These are phyloP conservation scores for Komagataea norvegica DNA, from an alignment of 1,139 yeast genomes.

Conservation along the genomic window DNA sequence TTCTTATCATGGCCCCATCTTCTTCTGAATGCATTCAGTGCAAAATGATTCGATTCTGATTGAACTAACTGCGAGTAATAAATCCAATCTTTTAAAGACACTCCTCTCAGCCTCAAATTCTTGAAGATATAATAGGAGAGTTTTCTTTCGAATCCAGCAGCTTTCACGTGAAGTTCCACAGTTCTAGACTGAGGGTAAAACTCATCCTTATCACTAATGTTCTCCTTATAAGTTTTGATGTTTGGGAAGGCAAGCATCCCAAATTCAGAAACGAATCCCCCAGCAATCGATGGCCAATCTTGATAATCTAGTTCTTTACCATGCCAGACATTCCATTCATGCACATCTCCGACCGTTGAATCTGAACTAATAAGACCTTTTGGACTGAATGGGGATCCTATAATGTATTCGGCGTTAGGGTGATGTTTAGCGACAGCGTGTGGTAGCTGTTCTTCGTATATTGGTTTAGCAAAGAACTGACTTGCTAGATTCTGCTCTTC, in stretches of 20 bases:
- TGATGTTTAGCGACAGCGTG: slow-evolving; percentile 5
- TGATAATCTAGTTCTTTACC: slow-evolving; percentile 20
- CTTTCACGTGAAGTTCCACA: slow-evolving; percentile 18
- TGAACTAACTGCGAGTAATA: slow-evolving; percentile 19
- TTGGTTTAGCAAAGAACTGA: slow-evolving; percentile 17
- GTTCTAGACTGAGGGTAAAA: slow-evolving; percentile 14
- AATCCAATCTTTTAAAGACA: slow-evolving; percentile 15
- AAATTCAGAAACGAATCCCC: slow-evolving; percentile 19
- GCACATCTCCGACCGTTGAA: slow-evolving; percentile 18
- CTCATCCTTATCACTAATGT: slow-evolving; percentile 12
- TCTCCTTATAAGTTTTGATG: slow-evolving; percentile 12
- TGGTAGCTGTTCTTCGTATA: slow-evolving; percentile 15
- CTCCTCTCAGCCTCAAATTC: slow-evolving; percentile 11
- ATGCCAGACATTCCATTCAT: slow-evolving; percentile 23
- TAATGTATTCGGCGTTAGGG: slow-evolving; percentile 10
- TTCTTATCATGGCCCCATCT: slow-evolving; percentile 12
- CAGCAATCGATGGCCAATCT: slow-evolving; percentile 15
- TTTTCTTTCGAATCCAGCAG: slow-evolving; percentile 17
- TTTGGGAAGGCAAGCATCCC: slow-evolving; percentile 18
- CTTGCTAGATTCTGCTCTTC: slow-evolving; percentile 13
- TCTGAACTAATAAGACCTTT: slow-evolving; percentile 10
- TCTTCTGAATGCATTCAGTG: slow-evolving; percentile 16
- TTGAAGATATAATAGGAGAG: slow-evolving; percentile 15
- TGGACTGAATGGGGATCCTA: slow-evolving; percentile 18
- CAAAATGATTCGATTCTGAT: slow-evolving; percentile 16